phyloP scores from a whole-genome alignment of 202 grass and related monocot genomes.

The Schoenoplectus tabernaemontani region DNA sequence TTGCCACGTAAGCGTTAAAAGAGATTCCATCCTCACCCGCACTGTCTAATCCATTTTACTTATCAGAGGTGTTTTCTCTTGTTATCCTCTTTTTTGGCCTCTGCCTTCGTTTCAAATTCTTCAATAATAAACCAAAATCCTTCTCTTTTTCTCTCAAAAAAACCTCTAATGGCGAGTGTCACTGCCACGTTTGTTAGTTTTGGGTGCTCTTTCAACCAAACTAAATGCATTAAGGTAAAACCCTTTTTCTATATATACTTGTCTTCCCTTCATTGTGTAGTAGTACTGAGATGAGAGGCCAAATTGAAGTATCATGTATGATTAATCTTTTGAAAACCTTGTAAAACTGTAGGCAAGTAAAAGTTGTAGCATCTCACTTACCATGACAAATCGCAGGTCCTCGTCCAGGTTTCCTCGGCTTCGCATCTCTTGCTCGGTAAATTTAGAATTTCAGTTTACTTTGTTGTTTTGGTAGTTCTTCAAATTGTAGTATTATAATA shows the following conservation, averaged over 20 bases:
- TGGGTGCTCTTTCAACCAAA: constrained; percentile 25
- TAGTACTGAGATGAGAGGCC: neutral
- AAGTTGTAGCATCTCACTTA: constrained; percentile 28
- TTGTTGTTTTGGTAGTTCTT: neutral
- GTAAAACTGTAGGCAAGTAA: constrained; percentile 36
- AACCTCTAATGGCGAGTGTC: constrained; percentile 37
- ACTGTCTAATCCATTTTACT: constrained; percentile 26
- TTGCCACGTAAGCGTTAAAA: constrained; percentile 16
- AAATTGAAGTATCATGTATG: too few relatives aligned
- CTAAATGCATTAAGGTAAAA: constrained; percentile 18
- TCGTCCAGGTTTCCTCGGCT: constrained; percentile 31
- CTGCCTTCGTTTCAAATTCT: neutral
- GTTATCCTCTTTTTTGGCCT: neutral
- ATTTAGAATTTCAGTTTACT: neutral
- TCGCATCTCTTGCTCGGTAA: constrained; percentile 39
- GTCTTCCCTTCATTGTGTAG: neutral
- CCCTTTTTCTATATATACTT: neutral
- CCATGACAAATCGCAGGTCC: constrained; percentile 6
- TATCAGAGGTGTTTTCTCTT: neutral
- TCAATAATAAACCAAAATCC: neutral
- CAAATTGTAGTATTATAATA: neutral
- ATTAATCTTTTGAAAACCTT: neutral
- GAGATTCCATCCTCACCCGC: neutral
- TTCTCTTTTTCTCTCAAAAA: neutral
- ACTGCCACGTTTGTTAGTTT: constrained; percentile 35